A percentile compares a stretch with the other conserved stretches of the same genome.
Evolutionary conservation across 2,329 filamentous ascomycete species (phyloP).

Genomic region (Sarocladiaceae sp.): DNA sequence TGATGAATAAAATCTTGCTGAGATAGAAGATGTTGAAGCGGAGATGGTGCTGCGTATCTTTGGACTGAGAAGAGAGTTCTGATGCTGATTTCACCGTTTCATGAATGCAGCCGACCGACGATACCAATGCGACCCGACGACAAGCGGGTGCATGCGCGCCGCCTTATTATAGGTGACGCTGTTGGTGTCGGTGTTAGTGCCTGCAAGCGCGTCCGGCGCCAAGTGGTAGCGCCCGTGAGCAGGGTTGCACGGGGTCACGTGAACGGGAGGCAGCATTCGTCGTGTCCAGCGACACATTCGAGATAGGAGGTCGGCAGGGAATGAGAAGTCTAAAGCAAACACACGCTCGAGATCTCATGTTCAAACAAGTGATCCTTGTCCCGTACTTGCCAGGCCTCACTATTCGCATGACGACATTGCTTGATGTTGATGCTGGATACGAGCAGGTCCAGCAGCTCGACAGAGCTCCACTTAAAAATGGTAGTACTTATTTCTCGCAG

Average conservation of each 20-base stretch:
- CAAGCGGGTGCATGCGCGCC: background rate
- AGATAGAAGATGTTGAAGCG: background rate
- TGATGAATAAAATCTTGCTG: too few species aligned
- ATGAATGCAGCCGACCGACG: background rate
- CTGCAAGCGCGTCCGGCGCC: background rate
- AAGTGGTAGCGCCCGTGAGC: background rate
- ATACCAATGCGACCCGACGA: background rate
- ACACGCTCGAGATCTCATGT: background rate
- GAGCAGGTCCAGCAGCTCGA: background rate
- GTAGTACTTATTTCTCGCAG: background rate
- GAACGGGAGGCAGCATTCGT: background rate
- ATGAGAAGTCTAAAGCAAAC: too few species aligned
- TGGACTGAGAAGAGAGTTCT: background rate
- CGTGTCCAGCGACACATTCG: too few species aligned
- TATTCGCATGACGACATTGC: background rate
- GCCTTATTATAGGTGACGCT: slow-evolving; percentile 2
- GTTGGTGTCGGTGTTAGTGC: background rate
- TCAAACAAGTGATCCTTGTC: background rate
- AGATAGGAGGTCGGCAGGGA: too few species aligned
- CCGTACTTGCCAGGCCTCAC: background rate
- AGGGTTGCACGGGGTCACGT: background rate
- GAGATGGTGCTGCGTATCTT: background rate
- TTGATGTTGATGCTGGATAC: background rate
- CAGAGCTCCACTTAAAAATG: slow-evolving; percentile 6
- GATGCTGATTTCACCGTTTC: background rate